Evolutionary conservation across 352 stramenopile genomes (phyloP).

Genomic region (Globisporangium paddicum): DNA sequence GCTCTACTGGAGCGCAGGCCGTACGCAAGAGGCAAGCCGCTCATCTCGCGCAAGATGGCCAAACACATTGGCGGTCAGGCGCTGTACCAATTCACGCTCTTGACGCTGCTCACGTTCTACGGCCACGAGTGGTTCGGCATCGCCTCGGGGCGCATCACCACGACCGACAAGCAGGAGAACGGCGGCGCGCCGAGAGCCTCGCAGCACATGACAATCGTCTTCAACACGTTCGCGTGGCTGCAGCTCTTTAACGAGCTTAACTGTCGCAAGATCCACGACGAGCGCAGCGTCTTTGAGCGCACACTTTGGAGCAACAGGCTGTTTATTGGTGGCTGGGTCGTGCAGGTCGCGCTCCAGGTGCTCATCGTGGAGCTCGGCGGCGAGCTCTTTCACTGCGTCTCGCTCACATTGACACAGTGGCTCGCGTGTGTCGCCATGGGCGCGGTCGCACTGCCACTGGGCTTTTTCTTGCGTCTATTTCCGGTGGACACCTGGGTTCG

Average conservation of each 20-base stretch:
- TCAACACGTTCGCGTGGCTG: conserved; percentile 98
- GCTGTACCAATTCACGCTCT: conserved; percentile 72
- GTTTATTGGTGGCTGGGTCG: conserved; percentile 75
- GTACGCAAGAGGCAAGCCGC: conserved; percentile 58
- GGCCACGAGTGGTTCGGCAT: conserved; percentile 17
- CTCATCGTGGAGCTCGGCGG: conserved; percentile 90
- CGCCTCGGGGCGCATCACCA: conserved; percentile 6
- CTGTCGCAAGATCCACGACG: conserved; percentile 78
- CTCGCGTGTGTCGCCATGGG: conserved; percentile 19
- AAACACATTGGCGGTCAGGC: conserved; percentile 84
- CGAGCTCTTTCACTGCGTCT: conserved; percentile 17
- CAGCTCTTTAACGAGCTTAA: conserved; percentile 92
- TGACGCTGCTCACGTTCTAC: conserved; percentile 67
- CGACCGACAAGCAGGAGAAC: background rate
- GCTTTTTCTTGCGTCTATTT: conserved; percentile 2
- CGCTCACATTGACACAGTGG: conserved; percentile 18
- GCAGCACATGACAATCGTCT: conserved; percentile 95
- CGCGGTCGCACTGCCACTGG: conserved; percentile 28
- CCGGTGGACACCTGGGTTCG: background rate
- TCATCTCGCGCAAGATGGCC: conserved; percentile 86
- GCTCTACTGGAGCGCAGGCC: conserved; percentile 72
- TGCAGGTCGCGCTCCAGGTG: conserved; percentile 82
- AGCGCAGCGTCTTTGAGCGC: conserved; percentile 11
- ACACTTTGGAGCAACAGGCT: conserved; percentile 23
- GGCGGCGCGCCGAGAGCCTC: conserved; percentile 1